These are phyloP conservation scores for Gossypium stocksii DNA, from an alignment of 345 rosid species.

Conservation along the genomic window DNA sequence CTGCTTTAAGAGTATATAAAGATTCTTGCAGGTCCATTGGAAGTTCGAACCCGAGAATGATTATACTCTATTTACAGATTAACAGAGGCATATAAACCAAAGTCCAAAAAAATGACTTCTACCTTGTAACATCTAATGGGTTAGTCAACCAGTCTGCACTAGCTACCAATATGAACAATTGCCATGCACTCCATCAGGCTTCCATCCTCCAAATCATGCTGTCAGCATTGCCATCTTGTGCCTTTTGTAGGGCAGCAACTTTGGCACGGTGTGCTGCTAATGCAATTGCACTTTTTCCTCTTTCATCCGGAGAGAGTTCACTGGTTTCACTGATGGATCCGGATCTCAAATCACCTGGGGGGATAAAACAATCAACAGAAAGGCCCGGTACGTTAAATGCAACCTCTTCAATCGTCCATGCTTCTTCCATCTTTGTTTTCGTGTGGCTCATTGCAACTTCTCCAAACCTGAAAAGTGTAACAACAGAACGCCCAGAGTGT, in stretches of 20 bases:
- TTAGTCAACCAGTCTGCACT: constrained; percentile 31
- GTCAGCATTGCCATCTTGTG: constrained; percentile 27
- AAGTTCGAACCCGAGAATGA: constrained; percentile 33
- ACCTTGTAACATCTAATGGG: constrained; percentile 34
- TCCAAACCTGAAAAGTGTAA: constrained; percentile 86
- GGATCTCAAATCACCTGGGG: constrained; percentile 75
- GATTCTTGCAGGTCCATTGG: constrained; percentile 34
- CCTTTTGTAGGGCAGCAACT: constrained; percentile 69
- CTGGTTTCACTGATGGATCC: constrained; percentile 56
- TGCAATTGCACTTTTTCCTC: constrained; percentile 44
- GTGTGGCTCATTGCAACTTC: constrained; percentile 84
- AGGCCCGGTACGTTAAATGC: constrained; percentile 89
- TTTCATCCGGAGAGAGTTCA: constrained; percentile 62
- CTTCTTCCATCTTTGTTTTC: constrained; percentile 90
- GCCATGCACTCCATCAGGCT: constrained; percentile 29
- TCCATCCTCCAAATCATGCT: constrained; percentile 49
- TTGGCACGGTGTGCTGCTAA: constrained; percentile 56
- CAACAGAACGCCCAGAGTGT: constrained; percentile 82
- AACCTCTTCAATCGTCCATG: constrained; percentile 95
- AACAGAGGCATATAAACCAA: constrained; percentile 45
- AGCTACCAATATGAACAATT: constrained; percentile 48
- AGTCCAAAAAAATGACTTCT: constrained; percentile 36
- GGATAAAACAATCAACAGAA: constrained; percentile 83
- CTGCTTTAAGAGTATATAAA: constrained; percentile 43
- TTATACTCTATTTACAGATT: constrained; percentile 65